phyloP scores from a whole-genome alignment of 106 monocot species.

The Posidonia australis region DNA sequence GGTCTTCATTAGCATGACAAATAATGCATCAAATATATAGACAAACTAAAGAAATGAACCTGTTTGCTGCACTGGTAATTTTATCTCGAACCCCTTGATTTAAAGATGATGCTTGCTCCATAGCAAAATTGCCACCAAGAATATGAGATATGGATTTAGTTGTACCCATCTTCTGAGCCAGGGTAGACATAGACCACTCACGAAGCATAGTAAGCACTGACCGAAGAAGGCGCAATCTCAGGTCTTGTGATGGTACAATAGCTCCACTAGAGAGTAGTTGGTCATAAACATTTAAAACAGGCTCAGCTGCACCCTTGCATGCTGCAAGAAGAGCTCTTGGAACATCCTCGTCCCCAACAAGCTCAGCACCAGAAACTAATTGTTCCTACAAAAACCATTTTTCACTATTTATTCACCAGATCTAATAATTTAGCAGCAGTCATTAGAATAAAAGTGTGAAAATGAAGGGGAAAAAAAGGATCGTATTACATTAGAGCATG shows the following conservation, averaged over 20 bases:
- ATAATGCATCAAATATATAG: neutral
- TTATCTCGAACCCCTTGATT: slow-evolving; percentile 75
- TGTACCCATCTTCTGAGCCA: slow-evolving; percentile 35
- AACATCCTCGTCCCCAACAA: slow-evolving; percentile 90
- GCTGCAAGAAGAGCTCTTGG: slow-evolving; percentile 83
- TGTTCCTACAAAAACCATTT: slow-evolving; percentile 43
- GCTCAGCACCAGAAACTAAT: slow-evolving; percentile 46
- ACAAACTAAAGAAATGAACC: slow-evolving; percentile 20
- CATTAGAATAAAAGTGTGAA: neutral
- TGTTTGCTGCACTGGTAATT: slow-evolving; percentile 73
- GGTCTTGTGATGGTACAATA: slow-evolving; percentile 47
- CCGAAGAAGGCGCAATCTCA: slow-evolving; percentile 65
- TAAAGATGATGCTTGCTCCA: slow-evolving; percentile 25
- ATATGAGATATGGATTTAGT: slow-evolving; percentile 35
- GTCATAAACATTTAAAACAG: slow-evolving; percentile 66
- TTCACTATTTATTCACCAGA: neutral
- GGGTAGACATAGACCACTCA: slow-evolving; percentile 66
- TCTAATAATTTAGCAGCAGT: neutral
- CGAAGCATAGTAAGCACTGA: slow-evolving; percentile 72
- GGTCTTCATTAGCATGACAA: neutral
- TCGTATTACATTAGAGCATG: too few relatives aligned
- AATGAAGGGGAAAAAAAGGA: too few relatives aligned
- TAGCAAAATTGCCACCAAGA: slow-evolving; percentile 24
- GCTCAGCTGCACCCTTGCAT: slow-evolving; percentile 65
- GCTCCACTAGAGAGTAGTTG: slow-evolving; percentile 70